A percentile compares a stretch with the other conserved stretches of the same genome.
Evolutionary conservation across 139 green algal genomes (phyloP).

Genomic region (Ettlia oleoabundans): DNA sequence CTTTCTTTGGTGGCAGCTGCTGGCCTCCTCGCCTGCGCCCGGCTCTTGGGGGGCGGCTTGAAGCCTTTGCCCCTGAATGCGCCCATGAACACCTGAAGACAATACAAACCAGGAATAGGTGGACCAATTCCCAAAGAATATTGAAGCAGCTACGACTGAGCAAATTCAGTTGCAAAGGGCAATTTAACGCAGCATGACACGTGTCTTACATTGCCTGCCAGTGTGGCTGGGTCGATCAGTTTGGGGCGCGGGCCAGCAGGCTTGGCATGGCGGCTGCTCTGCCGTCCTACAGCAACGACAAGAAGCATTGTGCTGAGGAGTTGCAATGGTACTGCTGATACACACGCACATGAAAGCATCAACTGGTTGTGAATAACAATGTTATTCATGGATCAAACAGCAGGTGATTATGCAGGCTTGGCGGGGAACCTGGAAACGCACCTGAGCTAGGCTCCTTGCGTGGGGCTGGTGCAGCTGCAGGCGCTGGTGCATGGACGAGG

Average conservation of each 20-base stretch:
- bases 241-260: conserved; percentile 49
- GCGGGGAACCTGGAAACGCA: too few relatives aligned
- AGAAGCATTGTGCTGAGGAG: too few relatives aligned
- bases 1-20: background rate
- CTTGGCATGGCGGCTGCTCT: background rate
- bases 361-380: too few relatives aligned
- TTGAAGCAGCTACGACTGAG: too few relatives aligned
- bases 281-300: too few relatives aligned
- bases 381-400: too few relatives aligned
- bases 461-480: background rate
- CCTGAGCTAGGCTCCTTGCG: background rate
- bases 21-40: background rate
- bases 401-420: too few relatives aligned
- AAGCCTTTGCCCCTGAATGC: conserved; percentile 55
- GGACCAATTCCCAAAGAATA: too few relatives aligned
- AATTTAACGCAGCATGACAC: background rate
- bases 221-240: conserved; percentile 48
- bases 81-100: conserved; percentile 55
- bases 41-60: conserved; percentile 46
- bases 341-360: too few relatives aligned
- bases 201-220: conserved; percentile 31
- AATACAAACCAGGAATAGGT: too few relatives aligned
- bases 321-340: too few relatives aligned
- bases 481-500: background rate
- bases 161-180: background rate